Evolutionary conservation across 805 yeast species (phyloP).

Genomic region (Myxozyma udenii): DNA sequence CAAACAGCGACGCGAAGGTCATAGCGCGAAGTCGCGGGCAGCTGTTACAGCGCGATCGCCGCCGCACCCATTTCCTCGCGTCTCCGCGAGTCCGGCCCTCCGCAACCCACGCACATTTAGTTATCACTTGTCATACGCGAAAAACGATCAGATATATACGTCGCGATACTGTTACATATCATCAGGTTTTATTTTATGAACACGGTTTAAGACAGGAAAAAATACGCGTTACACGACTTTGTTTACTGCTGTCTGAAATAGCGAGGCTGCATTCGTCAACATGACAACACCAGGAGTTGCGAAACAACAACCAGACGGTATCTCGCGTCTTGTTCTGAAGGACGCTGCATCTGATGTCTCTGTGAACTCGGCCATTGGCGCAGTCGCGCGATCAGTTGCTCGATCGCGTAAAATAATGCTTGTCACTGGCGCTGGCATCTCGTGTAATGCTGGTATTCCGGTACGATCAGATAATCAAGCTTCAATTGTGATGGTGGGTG

Average conservation of each 20-base stretch:
- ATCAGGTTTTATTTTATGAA: too few relatives aligned
- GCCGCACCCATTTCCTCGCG: too few relatives aligned
- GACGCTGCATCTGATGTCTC: conserved; percentile 6
- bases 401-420: conserved; percentile 20
- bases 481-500: neutral
- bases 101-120: too few relatives aligned
- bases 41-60: too few relatives aligned
- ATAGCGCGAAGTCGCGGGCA: neutral
- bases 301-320: neutral
- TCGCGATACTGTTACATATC: too few relatives aligned
- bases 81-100: too few relatives aligned
- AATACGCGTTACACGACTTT: too few relatives aligned
- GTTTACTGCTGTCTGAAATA: too few relatives aligned
- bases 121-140: too few relatives aligned
- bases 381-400: conserved; percentile 11
- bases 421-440: conserved; percentile 81
- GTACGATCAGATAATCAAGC: conserved; percentile 26
- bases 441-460: conserved; percentile 96
- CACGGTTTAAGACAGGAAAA: too few relatives aligned
- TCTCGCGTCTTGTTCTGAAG: neutral
- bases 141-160: too few relatives aligned
- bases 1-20: neutral
- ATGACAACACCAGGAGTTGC: neutral
- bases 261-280: too few relatives aligned
- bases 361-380: neutral